These are phyloP conservation scores for Xylariaceae sp. DNA, from an alignment of 2,329 filamentous ascomycete genomes.

Conservation along the genomic window DNA sequence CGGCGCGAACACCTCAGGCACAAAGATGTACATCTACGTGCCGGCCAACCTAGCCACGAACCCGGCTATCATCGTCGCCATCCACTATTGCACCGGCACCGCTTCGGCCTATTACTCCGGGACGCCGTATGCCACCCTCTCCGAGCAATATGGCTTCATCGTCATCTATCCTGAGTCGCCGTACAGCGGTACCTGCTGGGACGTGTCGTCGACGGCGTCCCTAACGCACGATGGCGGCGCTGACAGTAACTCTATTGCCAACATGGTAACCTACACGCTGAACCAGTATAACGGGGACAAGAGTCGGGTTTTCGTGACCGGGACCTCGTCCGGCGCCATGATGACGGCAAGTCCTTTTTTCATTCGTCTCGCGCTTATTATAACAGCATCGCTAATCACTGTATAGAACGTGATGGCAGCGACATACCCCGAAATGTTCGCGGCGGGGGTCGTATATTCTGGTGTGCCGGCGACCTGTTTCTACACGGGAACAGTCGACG, in stretches of 20 bases:
- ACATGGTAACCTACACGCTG: slow-evolving; percentile 57
- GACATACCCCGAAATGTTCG: slow-evolving; percentile 46
- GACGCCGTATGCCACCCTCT: slow-evolving; percentile 44
- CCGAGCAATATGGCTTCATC: slow-evolving; percentile 41
- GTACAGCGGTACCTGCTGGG: slow-evolving; percentile 49
- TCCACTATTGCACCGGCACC: slow-evolving; percentile 52
- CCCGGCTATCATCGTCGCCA: slow-evolving; percentile 47
- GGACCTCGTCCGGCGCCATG: slow-evolving; percentile 47
- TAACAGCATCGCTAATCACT: neutral
- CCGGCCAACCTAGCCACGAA: slow-evolving; percentile 35
- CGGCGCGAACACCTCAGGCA: slow-evolving; percentile 37
- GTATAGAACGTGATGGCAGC: slow-evolving; percentile 42
- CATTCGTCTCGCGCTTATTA: neutral
- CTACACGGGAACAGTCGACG: slow-evolving; percentile 37
- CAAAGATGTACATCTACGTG: slow-evolving; percentile 44
- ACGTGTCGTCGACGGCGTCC: slow-evolving; percentile 43
- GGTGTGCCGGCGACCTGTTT: slow-evolving; percentile 45
- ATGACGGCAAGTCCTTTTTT: slow-evolving; percentile 38
- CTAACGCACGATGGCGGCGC: slow-evolving; percentile 55
- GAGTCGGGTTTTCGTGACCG: slow-evolving; percentile 51
- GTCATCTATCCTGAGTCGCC: slow-evolving; percentile 55
- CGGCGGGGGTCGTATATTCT: slow-evolving; percentile 42
- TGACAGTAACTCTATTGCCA: slow-evolving; percentile 53
- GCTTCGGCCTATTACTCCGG: slow-evolving; percentile 45
- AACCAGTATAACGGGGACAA: slow-evolving; percentile 48